Percentiles rank a stretch among this genome's conserved stretches.
These are phyloP conservation scores for Striga asiatica DNA, from an alignment of 257 asterid genomes.

Conservation along the genomic window DNA sequence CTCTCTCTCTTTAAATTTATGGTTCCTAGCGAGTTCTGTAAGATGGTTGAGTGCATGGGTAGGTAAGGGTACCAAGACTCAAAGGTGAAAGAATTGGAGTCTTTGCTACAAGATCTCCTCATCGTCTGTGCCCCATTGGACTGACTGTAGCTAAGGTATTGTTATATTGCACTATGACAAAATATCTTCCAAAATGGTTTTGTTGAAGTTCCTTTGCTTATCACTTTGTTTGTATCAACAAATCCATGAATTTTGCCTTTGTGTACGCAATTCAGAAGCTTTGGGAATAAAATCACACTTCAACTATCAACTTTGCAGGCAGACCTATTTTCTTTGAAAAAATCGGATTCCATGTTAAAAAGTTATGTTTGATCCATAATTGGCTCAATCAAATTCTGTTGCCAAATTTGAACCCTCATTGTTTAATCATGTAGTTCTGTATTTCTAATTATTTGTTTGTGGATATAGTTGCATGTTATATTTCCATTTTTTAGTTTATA, in stretches of 20 bases:
- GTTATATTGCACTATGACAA: slow-evolving; percentile 3
- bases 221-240: not conserved
- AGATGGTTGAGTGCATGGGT: slow-evolving; percentile 13
- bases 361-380: not conserved
- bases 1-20: too few relatives aligned
- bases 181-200: not conserved
- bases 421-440: too few relatives aligned
- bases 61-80: slow-evolving; percentile 91
- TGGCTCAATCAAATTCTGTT: not conserved
- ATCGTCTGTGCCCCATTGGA: slow-evolving; percentile 95
- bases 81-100: slow-evolving; percentile 82
- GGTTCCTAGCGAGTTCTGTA: too few relatives aligned
- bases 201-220: not conserved
- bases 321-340: not conserved
- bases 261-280: not conserved
- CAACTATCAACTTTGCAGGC: not conserved
- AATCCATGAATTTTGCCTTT: not conserved
- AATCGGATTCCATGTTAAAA: not conserved
- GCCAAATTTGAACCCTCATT: too few relatives aligned
- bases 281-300: not conserved
- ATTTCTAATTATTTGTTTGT: too few relatives aligned
- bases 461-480: too few relatives aligned
- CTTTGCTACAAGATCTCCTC: slow-evolving; percentile 98
- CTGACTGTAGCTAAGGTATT: slow-evolving; percentile 93
- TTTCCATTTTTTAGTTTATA: too few relatives aligned